Evolutionary conservation across 345 rosid genomes (phyloP).

Genomic region (Stellera chamaejasme): DNA sequence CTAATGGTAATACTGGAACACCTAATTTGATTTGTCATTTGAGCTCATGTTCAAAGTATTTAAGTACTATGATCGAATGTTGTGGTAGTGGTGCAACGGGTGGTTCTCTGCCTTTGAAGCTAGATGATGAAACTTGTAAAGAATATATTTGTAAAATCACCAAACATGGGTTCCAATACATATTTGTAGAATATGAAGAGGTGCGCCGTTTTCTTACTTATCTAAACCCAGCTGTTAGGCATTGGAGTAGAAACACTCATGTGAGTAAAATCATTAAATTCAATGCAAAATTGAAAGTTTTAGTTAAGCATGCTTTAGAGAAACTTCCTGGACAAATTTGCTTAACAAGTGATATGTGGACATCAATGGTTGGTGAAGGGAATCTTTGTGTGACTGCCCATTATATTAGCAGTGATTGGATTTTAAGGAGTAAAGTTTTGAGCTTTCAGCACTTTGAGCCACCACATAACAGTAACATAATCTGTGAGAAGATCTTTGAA

Average conservation of each 20-base stretch:
- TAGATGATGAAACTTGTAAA: not conserved
- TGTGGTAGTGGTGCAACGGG: too few relatives aligned
- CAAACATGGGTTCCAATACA: not conserved
- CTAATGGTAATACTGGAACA: not conserved
- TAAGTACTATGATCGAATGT: too few relatives aligned
- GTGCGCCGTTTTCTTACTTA: not conserved
- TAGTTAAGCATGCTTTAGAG: not conserved
- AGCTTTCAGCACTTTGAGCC: not conserved
- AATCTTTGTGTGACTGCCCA: conserved; percentile 4
- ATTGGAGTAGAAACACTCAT: too few relatives aligned
- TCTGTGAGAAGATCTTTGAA: not conserved
- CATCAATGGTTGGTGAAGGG: not conserved
- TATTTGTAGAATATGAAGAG: not conserved
- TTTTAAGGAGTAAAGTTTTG: not conserved
- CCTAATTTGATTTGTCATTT: not conserved
- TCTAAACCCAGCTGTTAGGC: too few relatives aligned
- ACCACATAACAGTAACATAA: not conserved
- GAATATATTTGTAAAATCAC: not conserved
- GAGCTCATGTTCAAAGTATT: not conserved
- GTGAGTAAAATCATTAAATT: not conserved
- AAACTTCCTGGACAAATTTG: conserved; percentile 4
- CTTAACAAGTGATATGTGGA: conserved; percentile 10
- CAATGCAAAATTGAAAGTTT: not conserved
- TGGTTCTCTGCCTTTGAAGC: not conserved
- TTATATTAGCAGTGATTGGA: not conserved